Base-by-base conservation (phyloP, 495 filamentous ascomycete genomes). In the Hyaloscypha variabilis region DNA sequence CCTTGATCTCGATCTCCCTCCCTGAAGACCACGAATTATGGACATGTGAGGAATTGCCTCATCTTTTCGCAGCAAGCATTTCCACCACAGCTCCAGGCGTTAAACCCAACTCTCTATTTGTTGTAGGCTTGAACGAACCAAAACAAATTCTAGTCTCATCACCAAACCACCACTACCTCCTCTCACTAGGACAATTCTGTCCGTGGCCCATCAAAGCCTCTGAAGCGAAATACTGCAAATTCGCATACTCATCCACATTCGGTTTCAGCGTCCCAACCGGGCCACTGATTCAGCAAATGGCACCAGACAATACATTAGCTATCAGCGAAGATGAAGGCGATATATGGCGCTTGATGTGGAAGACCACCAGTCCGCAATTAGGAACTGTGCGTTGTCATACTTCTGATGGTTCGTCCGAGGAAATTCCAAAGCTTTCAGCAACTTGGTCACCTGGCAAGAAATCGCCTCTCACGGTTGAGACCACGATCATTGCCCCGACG, bases 141-240 rank as follows among this genome's bases (percentile, higher is more conserved):
- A 77, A 77, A 60, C 85, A 87, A 63, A 85, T 88, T 53, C 71
- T 74, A 36, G 59, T 54, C 51, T 60, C 69, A 49, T 57, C 64
- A 1, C 56, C 64, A 71, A 50, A 72, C 77, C 86, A 88, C 68
- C 81, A 84, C 1, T 87, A 83, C 70, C 71, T 88, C 5, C 78
- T 88, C 0, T 83, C 80, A 0, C 80, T 79, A 1, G 85, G 85
- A 2, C 84, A 88, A 67, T 80, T 78, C 24, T 86, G 83, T 66
- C 79, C 83, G 71, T 88, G 87, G 68, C 81, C 85, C 1, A 73
- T 88, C 49, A 83, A 81, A 72, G 84, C 83, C 13, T 84, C 81
- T 0, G 82, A 86, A 64, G 85, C 85, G 10, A 88, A 88, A 65
- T 89, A 88, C 65, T 83, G 85, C 11, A 87, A 87, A 66, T 87